A percentile compares a stretch with the other conserved stretches of the same genome.
Conservation (phyloP, 169 alveolate species). For the Cryptosporidium andersoni region DNA sequence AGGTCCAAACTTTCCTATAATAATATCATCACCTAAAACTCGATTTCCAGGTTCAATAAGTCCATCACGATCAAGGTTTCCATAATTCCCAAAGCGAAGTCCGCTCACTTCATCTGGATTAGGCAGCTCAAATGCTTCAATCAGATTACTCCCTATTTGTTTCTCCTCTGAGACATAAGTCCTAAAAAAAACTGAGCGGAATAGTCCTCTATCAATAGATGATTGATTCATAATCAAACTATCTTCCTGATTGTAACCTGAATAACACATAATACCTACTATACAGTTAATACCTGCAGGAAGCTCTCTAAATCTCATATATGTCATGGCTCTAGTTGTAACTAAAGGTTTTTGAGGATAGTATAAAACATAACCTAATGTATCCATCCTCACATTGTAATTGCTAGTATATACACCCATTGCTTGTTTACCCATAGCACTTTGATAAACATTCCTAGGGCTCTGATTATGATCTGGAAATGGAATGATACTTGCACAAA, state of each 20-base stretch:
- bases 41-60: slow-evolving; percentile 96
- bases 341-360: slow-evolving; percentile 99
- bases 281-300: slow-evolving; percentile 99
- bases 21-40: slow-evolving; percentile 97
- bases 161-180: slow-evolving; percentile 95
- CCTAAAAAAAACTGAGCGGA: slow-evolving; percentile 96
- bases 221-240: slow-evolving; percentile 96
- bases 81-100: slow-evolving; percentile 91
- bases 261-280: slow-evolving; percentile 97
- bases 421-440: slow-evolving; percentile 99
- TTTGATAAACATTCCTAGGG: slow-evolving; percentile 98
- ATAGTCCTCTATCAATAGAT: slow-evolving; percentile 97
- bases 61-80: slow-evolving; percentile 97
- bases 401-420: slow-evolving; percentile 99
- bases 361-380: slow-evolving; percentile 95
- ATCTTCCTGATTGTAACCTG: slow-evolving; percentile 99
- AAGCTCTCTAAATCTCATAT: slow-evolving; percentile 95
- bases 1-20: slow-evolving; percentile 96
- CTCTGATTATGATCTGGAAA: slow-evolving; percentile 99
- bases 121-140: slow-evolving; percentile 93
- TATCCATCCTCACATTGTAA: slow-evolving; percentile 97
- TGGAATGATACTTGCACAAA: slow-evolving; percentile 99
- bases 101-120: slow-evolving; percentile 84
- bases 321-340: slow-evolving; percentile 97
- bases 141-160: slow-evolving; percentile 86